Evolutionary conservation across 1,284 basidiomycete species (phyloP), one percentile per base, ranked within the genome.

Genomic region (Tilletiopsis washingtonensis): DNA sequence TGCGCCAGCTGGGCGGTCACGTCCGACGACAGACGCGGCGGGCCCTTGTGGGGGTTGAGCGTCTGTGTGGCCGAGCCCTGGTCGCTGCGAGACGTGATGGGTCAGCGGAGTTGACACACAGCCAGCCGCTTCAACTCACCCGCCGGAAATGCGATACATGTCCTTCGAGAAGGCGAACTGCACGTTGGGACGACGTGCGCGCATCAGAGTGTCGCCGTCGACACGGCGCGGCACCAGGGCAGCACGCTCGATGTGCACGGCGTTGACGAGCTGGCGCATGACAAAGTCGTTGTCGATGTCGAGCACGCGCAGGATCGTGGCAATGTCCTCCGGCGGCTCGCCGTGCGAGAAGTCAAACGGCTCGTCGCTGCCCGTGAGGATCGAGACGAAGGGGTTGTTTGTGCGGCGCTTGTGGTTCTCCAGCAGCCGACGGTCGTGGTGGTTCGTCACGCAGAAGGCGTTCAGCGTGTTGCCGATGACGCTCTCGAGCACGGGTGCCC

Each of bases 261-360:
- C 75, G 71, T 89, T 88, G 74, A 97, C 84, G 34, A 98, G 74
- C 45, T 91, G 79, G 43, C 90, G 87, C 24, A 83, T 77, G 3
- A 91, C 85, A 50, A 82, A 83, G 40, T 80, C 79, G 60, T 93
- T 78, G 14, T 81, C 78, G 59, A 93, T 78, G 87, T 86, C 82
- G 4, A 96, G 78, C n/a, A 84, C 85, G 20, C 89, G 84, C 25
- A 93, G 77, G 24, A 93, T 80, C 2, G 91, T 97, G 9, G 82
- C 74, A 45, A 84, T 77, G 20, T 78, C 62, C 11, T 74, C 59
- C 21, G 79, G 77, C 17, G 84, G 82, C 71, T 88, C 83, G 61
- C 75, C 75, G 7, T 39, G 40, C 1, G 54, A 47, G 25, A 59
- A 70, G 56, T 75, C 72, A 40, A 64, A 67, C 3, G 54, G 75